Evolutionary conservation across 164 flowering plant genomes (phyloP).

Genomic region (Kingdonia uniflora): DNA sequence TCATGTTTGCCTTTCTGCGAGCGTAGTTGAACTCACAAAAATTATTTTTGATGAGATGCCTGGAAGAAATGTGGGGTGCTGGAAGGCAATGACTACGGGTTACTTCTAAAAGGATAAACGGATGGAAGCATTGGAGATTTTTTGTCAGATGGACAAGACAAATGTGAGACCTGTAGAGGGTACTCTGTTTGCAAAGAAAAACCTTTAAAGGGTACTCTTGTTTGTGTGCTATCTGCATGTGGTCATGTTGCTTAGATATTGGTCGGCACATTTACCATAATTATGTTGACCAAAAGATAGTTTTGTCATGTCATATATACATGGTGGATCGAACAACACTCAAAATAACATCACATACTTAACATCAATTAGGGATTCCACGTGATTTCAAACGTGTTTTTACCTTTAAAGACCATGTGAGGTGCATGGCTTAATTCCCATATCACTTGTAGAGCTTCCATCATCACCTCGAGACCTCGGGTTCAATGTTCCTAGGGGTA

Average conservation of each 20-base stretch:
- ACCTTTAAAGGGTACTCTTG: conserved; percentile 52
- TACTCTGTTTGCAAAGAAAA: too few species aligned
- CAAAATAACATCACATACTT: too few species aligned
- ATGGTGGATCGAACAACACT: too few species aligned
- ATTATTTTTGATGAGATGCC: conserved; percentile 51
- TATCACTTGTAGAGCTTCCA: too few species aligned
- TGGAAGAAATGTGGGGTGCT: conserved; percentile 47
- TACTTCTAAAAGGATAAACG: conserved; percentile 53
- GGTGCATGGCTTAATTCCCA: too few species aligned
- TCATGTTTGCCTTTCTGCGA: too few species aligned
- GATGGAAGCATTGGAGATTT: conserved; percentile 44
- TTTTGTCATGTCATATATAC: too few species aligned
- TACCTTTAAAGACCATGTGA: too few species aligned
- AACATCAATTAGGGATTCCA: too few species aligned
- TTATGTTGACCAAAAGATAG: conserved; percentile 22
- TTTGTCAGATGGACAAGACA: conserved; percentile 34
- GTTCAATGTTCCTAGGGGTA: too few species aligned
- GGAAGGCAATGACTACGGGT: conserved; percentile 71
- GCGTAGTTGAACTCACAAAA: conserved; percentile 31
- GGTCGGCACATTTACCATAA: conserved; percentile 40
- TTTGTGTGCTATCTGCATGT: conserved; percentile 59
- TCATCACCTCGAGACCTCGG: too few species aligned
- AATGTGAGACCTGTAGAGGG: conserved; percentile 41
- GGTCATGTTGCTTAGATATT: conserved; percentile 44
- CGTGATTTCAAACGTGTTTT: too few species aligned